Evolutionary conservation across 164 flowering plant species (phyloP), one percentile per base, ranked within the genome.

Genomic region (Tinospora cordifolia): DNA sequence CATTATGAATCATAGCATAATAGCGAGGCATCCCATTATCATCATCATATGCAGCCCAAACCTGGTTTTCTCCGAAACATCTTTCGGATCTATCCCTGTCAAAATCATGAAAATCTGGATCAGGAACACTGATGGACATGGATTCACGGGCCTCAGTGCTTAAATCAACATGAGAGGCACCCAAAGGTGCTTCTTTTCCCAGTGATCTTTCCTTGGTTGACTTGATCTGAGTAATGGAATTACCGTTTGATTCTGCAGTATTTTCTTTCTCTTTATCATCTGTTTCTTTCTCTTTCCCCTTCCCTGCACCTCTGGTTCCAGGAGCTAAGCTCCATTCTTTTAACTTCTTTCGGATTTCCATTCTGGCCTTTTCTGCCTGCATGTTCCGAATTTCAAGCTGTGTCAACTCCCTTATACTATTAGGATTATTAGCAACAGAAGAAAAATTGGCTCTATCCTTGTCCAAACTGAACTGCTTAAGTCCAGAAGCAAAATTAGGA

Each of bases 21-120:
- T 77, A 85, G 15, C 95, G 83, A 73, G 95, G 95, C 95, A 90
- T 90, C 69, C 90, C 92, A 74, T 90, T 90, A 69, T 85, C 86
- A 66, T 74, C 82, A 72, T 90, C 95, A 74, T 90, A 90, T 7
- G 87, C 90, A 73, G 92, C 87, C 95, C 95, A 89, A 12, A 89
- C 88, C 74, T 89, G 90, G 77, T 79, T 84, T 8, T 77, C 84
- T 34, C 76, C 89, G 76, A 89, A 87, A 40, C 83, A 80, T n/a
- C 51, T 81, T 76, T 84, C 90, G 8, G 84, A 78, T 54, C 92
- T 78, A 75, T 85, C 90, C 78, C 78, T 78, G 78, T 87, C 88
- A 78, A 87, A 87, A 76, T 84, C 83, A 76, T 87, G 85, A 78
- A 87, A 87, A 77, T 87, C 87, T 13, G 91, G 83, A 78, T 87